A percentile compares a stretch with the other conserved stretches of the same genome.
Evolutionary conservation across 2,329 filamentous ascomycete genomes (phyloP).

Genomic region (Dichotomopilus funicola): DNA sequence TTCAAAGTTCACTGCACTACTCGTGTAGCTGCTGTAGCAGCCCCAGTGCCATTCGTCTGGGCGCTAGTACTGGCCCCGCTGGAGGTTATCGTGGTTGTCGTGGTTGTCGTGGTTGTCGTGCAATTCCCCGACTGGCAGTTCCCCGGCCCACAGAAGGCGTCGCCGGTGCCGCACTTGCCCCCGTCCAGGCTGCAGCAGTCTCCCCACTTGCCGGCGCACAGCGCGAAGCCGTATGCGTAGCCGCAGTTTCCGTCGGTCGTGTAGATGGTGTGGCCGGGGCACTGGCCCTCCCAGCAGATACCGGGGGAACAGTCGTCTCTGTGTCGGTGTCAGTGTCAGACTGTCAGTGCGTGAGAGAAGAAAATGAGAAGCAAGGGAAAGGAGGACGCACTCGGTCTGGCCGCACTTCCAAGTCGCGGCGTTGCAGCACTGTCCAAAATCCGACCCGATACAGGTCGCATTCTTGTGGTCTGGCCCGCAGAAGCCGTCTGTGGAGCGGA

Average conservation of each 20-base stretch:
- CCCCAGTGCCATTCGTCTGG: too few species aligned
- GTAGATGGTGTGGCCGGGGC: constrained; percentile 27
- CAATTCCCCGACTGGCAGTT: neutral
- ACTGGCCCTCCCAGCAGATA: constrained; percentile 31
- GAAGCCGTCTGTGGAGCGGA: constrained; percentile 23
- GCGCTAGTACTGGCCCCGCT: too few species aligned
- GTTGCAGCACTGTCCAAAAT: constrained; percentile 28
- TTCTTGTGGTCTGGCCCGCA: constrained; percentile 29
- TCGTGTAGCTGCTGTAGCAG: too few species aligned
- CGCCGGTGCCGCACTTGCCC: neutral
- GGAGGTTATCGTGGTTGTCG: too few species aligned
- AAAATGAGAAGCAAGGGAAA: too few species aligned
- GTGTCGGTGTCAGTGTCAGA: neutral
- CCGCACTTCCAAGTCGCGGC: constrained; percentile 29
- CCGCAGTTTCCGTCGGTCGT: constrained; percentile 33
- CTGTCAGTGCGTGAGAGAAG: too few species aligned
- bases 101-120: neutral
- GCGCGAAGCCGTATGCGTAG: constrained; percentile 22
- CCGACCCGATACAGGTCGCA: constrained; percentile 27
- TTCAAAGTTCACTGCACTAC: too few species aligned
- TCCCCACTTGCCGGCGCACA: constrained; percentile 30
- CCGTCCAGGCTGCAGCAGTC: constrained; percentile 25
- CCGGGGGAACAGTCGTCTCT: constrained; percentile 27
- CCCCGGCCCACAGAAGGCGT: neutral
- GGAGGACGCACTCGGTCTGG: constrained; percentile 7